Conservation (phyloP, 257 asterid species). For the Orobanche coerulescens region DNA sequence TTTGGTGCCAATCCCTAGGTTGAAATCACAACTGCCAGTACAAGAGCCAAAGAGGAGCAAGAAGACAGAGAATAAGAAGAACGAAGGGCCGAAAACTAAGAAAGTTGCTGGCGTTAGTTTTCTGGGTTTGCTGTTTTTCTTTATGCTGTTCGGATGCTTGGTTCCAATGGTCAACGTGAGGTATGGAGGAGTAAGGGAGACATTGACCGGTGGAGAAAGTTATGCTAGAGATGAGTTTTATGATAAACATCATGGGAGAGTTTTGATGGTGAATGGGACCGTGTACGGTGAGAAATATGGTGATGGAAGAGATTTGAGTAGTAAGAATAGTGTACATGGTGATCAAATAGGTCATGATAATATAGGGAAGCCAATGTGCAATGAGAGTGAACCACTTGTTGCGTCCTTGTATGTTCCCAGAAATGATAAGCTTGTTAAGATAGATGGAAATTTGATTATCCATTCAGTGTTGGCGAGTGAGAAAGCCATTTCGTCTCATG, state of each 20-base stretch:
- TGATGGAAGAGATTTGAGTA: slow-evolving; percentile 21
- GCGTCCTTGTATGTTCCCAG: slow-evolving; percentile 62
- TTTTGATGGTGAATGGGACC: slow-evolving; percentile 46
- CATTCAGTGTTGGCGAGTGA: slow-evolving; percentile 68
- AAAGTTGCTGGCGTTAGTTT: slow-evolving; percentile 82
- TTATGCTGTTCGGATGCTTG: slow-evolving; percentile 70
- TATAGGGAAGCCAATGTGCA: slow-evolving; percentile 27
- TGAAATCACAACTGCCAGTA: slow-evolving; percentile 41
- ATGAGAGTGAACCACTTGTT: slow-evolving; percentile 47
- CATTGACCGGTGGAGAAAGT: slow-evolving; percentile 34
- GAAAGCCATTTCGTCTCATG: slow-evolving; percentile 43
- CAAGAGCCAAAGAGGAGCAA: slow-evolving; percentile 37
- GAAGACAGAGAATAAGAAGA: slow-evolving; percentile 57
- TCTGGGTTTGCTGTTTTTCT: slow-evolving; percentile 60
- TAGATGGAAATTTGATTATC: slow-evolving; percentile 60
- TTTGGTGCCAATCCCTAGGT: slow-evolving; percentile 75
- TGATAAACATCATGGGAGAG: slow-evolving; percentile 47
- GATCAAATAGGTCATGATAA: slow-evolving; percentile 25
- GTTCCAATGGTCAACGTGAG: slow-evolving; percentile 54
- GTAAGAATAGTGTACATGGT: slow-evolving; percentile 20
- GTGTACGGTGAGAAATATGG: slow-evolving; percentile 26
- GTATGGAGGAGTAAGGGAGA: slow-evolving; percentile 56
- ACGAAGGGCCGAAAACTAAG: slow-evolving; percentile 48
- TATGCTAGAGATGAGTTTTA: slow-evolving; percentile 30
- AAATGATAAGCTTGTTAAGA: slow-evolving; percentile 60